Evolutionary conservation across 2,329 filamentous ascomycete species (phyloP).

Genomic region (Ilyonectria sp.): DNA sequence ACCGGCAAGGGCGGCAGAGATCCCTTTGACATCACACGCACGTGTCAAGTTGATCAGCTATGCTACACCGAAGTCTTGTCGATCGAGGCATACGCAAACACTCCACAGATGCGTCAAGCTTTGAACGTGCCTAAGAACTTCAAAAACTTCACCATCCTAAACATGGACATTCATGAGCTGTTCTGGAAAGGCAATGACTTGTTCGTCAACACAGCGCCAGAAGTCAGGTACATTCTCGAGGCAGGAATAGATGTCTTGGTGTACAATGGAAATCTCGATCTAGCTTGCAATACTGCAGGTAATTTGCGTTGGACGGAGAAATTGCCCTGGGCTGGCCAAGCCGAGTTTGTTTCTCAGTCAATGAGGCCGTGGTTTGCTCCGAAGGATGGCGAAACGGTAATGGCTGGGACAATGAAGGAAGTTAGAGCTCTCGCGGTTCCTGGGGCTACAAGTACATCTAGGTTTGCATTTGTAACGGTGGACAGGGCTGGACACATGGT

Average conservation of each 20-base stretch:
- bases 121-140: constrained; percentile 2
- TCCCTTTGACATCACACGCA: constrained; percentile 24
- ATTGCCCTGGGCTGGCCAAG: constrained; percentile 37
- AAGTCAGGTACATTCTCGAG: constrained; percentile 31
- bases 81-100: constrained; percentile 20
- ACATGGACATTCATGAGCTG: constrained; percentile 3
- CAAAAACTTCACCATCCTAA: constrained; percentile 18
- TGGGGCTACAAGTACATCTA: not conserved
- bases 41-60: constrained; percentile 21
- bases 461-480: constrained; percentile 33
- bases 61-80: constrained; percentile 13
- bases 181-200: constrained; percentile 15
- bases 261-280: constrained; percentile 42
- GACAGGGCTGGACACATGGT: constrained; percentile 40
- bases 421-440: constrained; percentile 16
- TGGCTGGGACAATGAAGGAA: constrained; percentile 37
- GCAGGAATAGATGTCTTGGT: constrained; percentile 31
- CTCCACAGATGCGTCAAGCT: not conserved
- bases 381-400: constrained; percentile 23
- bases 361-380: constrained; percentile 20
- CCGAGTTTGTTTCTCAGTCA: constrained; percentile 36
- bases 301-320: constrained; percentile 38
- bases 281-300: constrained; percentile 41
- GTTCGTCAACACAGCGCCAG: constrained; percentile 24
- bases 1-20: constrained; percentile 13